These are phyloP conservation scores for Haplosporangium sp. DNA, from an alignment of 371 early-diverging fungal species.

Conservation along the genomic window DNA sequence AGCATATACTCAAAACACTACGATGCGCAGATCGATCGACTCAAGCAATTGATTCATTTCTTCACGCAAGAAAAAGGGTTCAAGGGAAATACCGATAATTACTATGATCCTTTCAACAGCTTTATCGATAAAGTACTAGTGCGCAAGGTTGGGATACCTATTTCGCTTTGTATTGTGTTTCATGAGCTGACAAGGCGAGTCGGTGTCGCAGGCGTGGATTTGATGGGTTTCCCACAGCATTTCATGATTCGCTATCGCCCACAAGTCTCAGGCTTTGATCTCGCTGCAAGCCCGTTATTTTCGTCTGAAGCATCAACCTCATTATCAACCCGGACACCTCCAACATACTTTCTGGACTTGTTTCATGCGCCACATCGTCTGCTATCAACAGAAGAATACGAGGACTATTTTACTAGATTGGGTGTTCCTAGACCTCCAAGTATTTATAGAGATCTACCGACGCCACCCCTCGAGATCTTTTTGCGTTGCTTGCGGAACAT, in stretches of 20 bases:
- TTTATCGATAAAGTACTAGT: slow-evolving; percentile 49
- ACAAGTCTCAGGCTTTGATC: background rate
- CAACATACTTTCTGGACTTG: slow-evolving; percentile 44
- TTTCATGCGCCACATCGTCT: slow-evolving; percentile 41
- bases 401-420: slow-evolving; percentile 30
- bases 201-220: slow-evolving; percentile 42
- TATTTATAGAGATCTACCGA: slow-evolving; percentile 30
- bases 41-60: slow-evolving; percentile 37
- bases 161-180: slow-evolving; percentile 51
- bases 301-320: background rate
- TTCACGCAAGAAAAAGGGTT: slow-evolving; percentile 42
- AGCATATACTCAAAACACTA: slow-evolving; percentile 16
- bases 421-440: slow-evolving; percentile 21
- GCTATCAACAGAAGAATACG: slow-evolving; percentile 31
- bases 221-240: slow-evolving; percentile 53
- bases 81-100: slow-evolving; percentile 51
- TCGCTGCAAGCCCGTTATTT: background rate
- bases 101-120: slow-evolving; percentile 53
- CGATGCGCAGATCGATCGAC: slow-evolving; percentile 26
- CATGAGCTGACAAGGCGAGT: slow-evolving; percentile 50
- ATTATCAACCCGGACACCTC: slow-evolving; percentile 10
- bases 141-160: slow-evolving; percentile 50
- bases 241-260: slow-evolving; percentile 55
- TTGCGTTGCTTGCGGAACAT: slow-evolving; percentile 42
- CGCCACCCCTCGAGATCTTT: slow-evolving; percentile 40